Evolutionary conservation across 805 yeast species (phyloP).

Genomic region (Candida cerambycidarum): DNA sequence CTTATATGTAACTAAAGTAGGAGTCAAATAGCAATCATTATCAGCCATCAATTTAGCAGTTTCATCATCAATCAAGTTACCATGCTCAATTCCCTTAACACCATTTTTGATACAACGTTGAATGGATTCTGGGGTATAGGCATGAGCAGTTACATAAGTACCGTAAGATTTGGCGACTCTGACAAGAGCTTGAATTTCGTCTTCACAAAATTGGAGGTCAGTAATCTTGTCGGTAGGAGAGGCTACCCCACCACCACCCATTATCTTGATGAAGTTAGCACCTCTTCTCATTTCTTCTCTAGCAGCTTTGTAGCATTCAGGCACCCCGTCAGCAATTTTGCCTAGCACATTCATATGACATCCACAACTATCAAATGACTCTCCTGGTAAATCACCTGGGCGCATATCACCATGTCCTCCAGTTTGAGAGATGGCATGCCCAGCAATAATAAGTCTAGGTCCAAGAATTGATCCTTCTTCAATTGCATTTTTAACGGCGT

Average conservation of each 20-base stretch:
- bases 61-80: conserved; percentile 25
- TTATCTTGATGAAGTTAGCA: conserved; percentile 25
- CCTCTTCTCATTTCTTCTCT: conserved; percentile 26
- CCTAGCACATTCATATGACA: conserved; percentile 22
- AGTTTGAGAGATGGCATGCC: conserved; percentile 25
- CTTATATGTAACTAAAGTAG: conserved; percentile 27
- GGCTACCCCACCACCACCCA: conserved; percentile 31
- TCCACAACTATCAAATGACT: conserved; percentile 21
- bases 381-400: conserved; percentile 19
- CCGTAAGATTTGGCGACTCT: conserved; percentile 23
- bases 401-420: conserved; percentile 29
- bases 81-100: conserved; percentile 28
- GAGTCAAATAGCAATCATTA: conserved; percentile 22
- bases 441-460: conserved; percentile 23
- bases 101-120: conserved; percentile 23
- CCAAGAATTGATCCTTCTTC: conserved; percentile 22
- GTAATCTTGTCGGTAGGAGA: conserved; percentile 20
- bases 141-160: conserved; percentile 28
- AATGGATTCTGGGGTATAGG: conserved; percentile 24
- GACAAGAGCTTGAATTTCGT: conserved; percentile 24
- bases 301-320: conserved; percentile 22
- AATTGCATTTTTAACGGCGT: conserved; percentile 21
- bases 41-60: conserved; percentile 24
- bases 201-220: conserved; percentile 23
- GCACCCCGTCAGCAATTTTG: conserved; percentile 24